Base-by-base conservation (phyloP, 2,329 filamentous ascomycete species). In the Knufia fluminis region DNA sequence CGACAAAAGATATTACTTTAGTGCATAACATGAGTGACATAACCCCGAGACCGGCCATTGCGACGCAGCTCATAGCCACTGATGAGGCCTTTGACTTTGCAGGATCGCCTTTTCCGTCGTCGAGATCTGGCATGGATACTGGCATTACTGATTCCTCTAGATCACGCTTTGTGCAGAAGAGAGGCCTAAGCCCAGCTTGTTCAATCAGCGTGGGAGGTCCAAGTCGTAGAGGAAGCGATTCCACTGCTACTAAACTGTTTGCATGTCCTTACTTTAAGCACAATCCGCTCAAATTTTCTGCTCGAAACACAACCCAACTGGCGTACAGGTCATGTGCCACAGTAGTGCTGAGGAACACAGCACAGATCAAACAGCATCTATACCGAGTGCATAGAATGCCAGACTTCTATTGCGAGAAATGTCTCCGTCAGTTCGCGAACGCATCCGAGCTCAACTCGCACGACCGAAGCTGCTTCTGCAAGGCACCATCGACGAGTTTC, bases 231-330 rank as follows among this genome's bases (percentile, higher is more conserved):
- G 12, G 26, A 6, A 28, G 26, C 12, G 26, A 6, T 6, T 28
- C 26, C 6, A 28, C 12, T 28, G 26, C 26, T 12, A 6, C 33
- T 14, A 42, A 65, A 69, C 49, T 69, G 64, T 50, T 54, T 65
- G 17, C 49, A 66, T 31, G 59, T 67, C 20, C 69, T 66, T 50
- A 39, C 66, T 24, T 42, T 19, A 54, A 54, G 45, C 41, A 44
- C 8, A 42, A 56, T 40, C 52, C 52, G 4, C 8, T 44, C 16
- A 40, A 48, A 47, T 54, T 49, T 42, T 54, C 50, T 14, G 47
- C 52, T 32, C 19, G 26, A 19, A 53, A 53, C 33, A 14, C 28
- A 16, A 46, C 14, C 7, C 48, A 55, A 32, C 48, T 26, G 19
- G 14, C 20, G 12, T 55, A 55, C 45, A 46, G 47, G 12, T 45